Evolutionary conservation across 208 protist species (phyloP).

Genomic region (Phytomonas sp.): DNA sequence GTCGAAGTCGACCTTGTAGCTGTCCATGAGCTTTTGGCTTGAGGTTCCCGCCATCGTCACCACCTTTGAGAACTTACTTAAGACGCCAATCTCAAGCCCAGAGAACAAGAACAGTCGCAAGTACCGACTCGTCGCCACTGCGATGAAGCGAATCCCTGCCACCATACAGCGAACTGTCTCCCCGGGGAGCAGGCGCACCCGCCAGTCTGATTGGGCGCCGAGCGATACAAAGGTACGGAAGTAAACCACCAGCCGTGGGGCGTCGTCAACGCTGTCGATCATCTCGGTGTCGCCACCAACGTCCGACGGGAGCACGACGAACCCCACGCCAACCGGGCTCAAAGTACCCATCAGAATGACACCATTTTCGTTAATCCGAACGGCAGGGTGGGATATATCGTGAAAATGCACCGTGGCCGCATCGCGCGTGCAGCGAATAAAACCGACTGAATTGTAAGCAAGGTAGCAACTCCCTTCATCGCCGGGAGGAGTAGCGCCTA

Average conservation of each 20-base stretch:
- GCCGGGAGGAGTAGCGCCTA: slow-evolving; percentile 60
- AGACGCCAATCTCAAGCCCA: slow-evolving; percentile 70
- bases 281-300: background rate
- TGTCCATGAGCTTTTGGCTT: slow-evolving; percentile 43
- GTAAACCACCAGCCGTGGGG: slow-evolving; percentile 47
- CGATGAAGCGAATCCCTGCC: slow-evolving; percentile 57
- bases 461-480: slow-evolving; percentile 73
- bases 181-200: slow-evolving; percentile 41
- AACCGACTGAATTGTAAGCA: slow-evolving; percentile 81
- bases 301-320: slow-evolving; percentile 37
- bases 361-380: slow-evolving; percentile 50
- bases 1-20: slow-evolving; percentile 58
- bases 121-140: slow-evolving; percentile 69
- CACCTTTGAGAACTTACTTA: slow-evolving; percentile 71
- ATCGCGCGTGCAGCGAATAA: slow-evolving; percentile 52
- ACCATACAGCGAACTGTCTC: slow-evolving; percentile 79
- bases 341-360: slow-evolving; percentile 66
- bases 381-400: slow-evolving; percentile 59
- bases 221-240: slow-evolving; percentile 71
- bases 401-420: slow-evolving; percentile 75
- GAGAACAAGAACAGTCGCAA: slow-evolving; percentile 78
- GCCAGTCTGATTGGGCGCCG: slow-evolving; percentile 78
- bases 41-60: slow-evolving; percentile 78
- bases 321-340: slow-evolving; percentile 64
- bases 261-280: slow-evolving; percentile 22